Percentiles rank a stretch among this genome's conserved stretches.
These are phyloP conservation scores for Phalaenopsis equestris DNA, from an alignment of 106 monocot genomes.

Conservation along the genomic window DNA sequence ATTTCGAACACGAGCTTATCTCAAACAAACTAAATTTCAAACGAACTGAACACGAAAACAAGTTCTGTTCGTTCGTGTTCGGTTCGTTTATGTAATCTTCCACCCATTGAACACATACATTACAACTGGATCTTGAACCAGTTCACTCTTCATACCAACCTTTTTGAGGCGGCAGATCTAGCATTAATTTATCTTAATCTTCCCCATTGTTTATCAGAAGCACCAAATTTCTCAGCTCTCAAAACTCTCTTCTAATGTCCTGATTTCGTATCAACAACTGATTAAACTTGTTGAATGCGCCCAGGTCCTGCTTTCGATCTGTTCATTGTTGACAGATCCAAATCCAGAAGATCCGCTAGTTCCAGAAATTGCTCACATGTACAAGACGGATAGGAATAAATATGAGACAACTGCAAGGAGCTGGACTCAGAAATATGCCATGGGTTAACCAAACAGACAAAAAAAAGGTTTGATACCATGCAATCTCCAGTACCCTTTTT, in stretches of 20 bases:
- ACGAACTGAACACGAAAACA: too few species aligned
- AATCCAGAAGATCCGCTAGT: constrained; percentile 18
- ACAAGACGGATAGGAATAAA: constrained; percentile 16
- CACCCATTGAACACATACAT: too few species aligned
- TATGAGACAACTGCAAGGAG: constrained; percentile 20
- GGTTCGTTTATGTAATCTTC: too few species aligned
- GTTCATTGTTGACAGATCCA: constrained; percentile 17
- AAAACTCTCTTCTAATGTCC: background rate
- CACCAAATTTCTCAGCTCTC: background rate
- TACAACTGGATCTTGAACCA: too few species aligned
- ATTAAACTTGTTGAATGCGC: background rate
- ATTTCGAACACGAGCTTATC: too few species aligned
- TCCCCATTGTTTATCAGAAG: background rate
- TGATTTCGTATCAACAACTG: background rate
- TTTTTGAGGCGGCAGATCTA: background rate
- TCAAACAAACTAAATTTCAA: too few species aligned
- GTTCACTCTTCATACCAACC: too few species aligned
- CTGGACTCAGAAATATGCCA: constrained; percentile 21
- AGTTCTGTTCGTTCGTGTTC: too few species aligned
- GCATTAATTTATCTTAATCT: background rate
- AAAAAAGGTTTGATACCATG: too few species aligned
- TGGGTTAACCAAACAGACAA: constrained; percentile 4
- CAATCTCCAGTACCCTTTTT: too few species aligned
- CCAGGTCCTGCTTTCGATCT: constrained; percentile 17
- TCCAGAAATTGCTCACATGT: constrained; percentile 21